These are phyloP conservation scores for Gentiana dahurica DNA, from an alignment of 257 asterid genomes.

Conservation along the genomic window DNA sequence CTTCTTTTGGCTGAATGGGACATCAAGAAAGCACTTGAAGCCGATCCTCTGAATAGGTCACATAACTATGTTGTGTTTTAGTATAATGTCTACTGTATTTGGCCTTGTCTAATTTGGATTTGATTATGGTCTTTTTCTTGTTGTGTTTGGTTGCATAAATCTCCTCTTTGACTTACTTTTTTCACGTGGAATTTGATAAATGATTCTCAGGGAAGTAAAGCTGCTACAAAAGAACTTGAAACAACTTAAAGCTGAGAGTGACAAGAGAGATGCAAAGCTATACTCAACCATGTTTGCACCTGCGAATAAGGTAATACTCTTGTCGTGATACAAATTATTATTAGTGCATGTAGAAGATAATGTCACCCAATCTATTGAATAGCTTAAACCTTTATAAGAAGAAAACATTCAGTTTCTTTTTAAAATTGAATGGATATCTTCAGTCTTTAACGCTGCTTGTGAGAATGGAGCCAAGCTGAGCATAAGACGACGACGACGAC, in stretches of 20 bases:
- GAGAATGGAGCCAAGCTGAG: no score
- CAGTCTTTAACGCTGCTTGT: no score
- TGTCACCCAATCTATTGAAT: not conserved
- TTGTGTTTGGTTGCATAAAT: not conserved
- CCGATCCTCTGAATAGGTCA: slow-evolving; percentile 35
- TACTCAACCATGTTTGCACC: slow-evolving; percentile 43
- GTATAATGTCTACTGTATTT: not conserved
- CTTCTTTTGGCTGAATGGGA: slow-evolving; percentile 37
- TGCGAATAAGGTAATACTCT: slow-evolving; percentile 35
- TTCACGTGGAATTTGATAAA: not conserved
- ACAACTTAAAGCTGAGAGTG: slow-evolving; percentile 40
- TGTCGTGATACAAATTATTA: not conserved
- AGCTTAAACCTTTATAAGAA: not conserved
- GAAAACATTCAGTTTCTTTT: not conserved
- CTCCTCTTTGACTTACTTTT: not conserved
- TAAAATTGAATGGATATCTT: slow-evolving; percentile 1
- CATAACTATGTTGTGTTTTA: not conserved
- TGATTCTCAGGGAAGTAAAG: slow-evolving; percentile 50
- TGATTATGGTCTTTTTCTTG: not conserved
- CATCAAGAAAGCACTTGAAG: slow-evolving; percentile 31
- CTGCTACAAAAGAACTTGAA: slow-evolving; percentile 38
- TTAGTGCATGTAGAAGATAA: not conserved
- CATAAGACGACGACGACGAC: no score
- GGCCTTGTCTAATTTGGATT: not conserved
- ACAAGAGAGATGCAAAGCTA: slow-evolving; percentile 48